Evolutionary conservation across 2,329 filamentous ascomycete genomes (phyloP).

Genomic region (Sarocladium brachiariae): DNA sequence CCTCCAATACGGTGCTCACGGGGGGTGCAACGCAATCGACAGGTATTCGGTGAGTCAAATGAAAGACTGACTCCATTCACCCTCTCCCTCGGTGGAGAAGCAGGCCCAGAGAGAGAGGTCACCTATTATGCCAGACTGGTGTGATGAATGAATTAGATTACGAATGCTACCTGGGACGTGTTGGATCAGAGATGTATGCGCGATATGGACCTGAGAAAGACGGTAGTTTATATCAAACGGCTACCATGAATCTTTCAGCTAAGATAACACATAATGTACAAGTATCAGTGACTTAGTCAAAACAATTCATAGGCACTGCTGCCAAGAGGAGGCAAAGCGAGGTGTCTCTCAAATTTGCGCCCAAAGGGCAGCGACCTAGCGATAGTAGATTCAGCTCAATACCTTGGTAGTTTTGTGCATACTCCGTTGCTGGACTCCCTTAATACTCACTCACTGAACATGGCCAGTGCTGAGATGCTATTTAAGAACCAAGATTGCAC

Average conservation of each 20-base stretch:
- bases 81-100: not conserved
- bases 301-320: no score
- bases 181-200: not conserved
- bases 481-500: no score
- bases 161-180: not conserved
- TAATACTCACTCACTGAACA: not conserved
- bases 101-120: not conserved
- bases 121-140: not conserved
- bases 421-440: no score
- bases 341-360: no score
- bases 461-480: not conserved
- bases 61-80: not conserved
- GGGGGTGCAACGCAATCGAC: not conserved
- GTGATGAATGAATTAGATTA: not conserved
- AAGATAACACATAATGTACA: no score
- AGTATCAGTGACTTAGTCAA: no score
- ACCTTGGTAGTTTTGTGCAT: conserved; percentile 2
- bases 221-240: not conserved
- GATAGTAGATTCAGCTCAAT: no score
- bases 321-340: no score
- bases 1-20: not conserved
- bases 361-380: no score
- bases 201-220: not conserved
- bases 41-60: conserved; percentile 1
- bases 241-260: no score